These are phyloP conservation scores for Pichia pseudocactophila DNA, from an alignment of 805 yeast species.

Conservation along the genomic window DNA sequence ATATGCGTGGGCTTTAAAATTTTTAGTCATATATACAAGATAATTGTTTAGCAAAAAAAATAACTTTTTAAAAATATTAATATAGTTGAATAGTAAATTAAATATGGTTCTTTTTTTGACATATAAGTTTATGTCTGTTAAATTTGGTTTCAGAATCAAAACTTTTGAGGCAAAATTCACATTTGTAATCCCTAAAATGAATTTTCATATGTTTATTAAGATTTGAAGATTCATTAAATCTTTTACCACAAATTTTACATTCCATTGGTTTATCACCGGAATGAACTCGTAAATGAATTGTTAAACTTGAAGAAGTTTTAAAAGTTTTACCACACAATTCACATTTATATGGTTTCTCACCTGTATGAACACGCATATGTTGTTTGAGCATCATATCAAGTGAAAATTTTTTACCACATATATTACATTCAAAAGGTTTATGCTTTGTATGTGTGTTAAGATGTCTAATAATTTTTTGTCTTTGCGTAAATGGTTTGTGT, in stretches of 20 bases:
- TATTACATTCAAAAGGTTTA: constrained; percentile 65
- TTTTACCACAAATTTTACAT: constrained; percentile 74
- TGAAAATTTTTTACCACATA: constrained; percentile 66
- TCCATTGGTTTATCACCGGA: constrained; percentile 83
- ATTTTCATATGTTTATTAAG: constrained; percentile 80
- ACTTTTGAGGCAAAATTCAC: constrained; percentile 43
- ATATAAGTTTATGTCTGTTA: constrained; percentile 30
- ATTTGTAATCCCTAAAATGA: constrained; percentile 49
- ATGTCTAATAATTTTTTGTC: constrained; percentile 82
- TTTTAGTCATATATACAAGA: background rate
- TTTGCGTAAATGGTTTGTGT: constrained; percentile 58
- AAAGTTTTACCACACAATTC: constrained; percentile 64
- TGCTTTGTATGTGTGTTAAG: constrained; percentile 81
- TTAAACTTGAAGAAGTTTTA: constrained; percentile 73
- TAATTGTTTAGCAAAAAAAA: no score
- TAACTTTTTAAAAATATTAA: no score
- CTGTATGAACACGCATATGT: constrained; percentile 79
- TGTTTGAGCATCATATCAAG: constrained; percentile 70
- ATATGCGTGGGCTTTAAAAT: background rate
- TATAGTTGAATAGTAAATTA: constrained; percentile 32
- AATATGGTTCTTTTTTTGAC: constrained; percentile 39
- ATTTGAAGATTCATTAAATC: constrained; percentile 85
- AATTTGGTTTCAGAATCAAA: constrained; percentile 39
- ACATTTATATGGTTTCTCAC: constrained; percentile 82
- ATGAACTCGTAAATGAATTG: constrained; percentile 78